Percentiles rank a stretch among this genome's conserved stretches.
Conservation (phyloP, 2,329 filamentous ascomycete species). For the Akanthomyces lecanii region DNA sequence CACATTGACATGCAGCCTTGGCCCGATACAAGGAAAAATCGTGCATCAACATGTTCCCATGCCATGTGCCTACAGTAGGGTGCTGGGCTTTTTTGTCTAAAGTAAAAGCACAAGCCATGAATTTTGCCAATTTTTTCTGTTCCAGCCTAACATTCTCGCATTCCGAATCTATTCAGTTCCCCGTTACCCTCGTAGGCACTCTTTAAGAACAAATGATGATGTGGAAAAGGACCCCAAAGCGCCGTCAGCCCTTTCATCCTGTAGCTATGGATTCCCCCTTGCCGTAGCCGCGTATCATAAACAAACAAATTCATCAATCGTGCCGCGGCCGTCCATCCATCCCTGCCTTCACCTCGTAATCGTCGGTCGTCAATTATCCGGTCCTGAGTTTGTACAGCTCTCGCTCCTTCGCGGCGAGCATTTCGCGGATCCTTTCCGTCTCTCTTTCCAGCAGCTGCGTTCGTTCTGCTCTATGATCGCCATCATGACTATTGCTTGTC, state of each 20-base stretch:
- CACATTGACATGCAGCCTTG: background rate
- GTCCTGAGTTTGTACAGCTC: conserved; percentile 44
- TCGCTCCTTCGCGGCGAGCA: conserved; percentile 68
- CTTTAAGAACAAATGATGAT: background rate
- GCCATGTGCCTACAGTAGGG: background rate
- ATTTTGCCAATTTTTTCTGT: background rate
- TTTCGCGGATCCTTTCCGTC: conserved; percentile 69
- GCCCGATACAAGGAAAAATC: background rate
- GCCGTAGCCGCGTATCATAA: background rate
- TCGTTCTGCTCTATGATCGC: conserved; percentile 56
- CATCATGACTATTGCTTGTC: conserved; percentile 36
- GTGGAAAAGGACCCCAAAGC: background rate
- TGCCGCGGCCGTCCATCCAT: background rate
- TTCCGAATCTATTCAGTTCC: background rate
- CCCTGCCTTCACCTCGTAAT: background rate
- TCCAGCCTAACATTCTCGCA: background rate
- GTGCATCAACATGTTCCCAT: background rate
- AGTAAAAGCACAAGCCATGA: background rate
- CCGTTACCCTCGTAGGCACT: background rate
- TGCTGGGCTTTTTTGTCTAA: conserved; percentile 6
- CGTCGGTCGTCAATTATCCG: background rate
- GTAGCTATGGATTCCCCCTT: background rate
- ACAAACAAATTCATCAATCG: conserved; percentile 10
- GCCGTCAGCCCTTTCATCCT: background rate
- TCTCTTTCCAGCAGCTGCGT: conserved; percentile 65